phyloP scores from a whole-genome alignment of 768 basidiomycete species.

The Suillus subalutaceus region DNA sequence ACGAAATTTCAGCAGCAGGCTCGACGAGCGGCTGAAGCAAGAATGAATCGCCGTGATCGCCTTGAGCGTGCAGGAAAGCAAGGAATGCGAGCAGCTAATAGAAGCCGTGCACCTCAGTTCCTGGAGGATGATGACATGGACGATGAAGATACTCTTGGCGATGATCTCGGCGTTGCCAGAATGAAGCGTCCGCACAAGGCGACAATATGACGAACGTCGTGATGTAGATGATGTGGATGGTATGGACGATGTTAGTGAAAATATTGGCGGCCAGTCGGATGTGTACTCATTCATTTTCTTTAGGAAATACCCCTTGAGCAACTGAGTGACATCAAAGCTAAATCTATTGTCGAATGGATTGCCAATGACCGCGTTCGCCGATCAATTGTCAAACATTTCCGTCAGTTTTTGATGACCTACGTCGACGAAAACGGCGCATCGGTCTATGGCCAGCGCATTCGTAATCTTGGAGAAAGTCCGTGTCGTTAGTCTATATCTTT shows the following conservation, averaged over 20 bases:
- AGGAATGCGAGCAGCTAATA: constrained; percentile 73
- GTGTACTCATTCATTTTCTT: constrained; percentile 14
- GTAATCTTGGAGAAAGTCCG: constrained; percentile 92
- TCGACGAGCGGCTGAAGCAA: constrained; percentile 81
- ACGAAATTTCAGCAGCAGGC: constrained; percentile 67
- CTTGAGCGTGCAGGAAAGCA: constrained; percentile 64
- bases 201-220: constrained; percentile 92
- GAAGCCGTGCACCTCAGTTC: constrained; percentile 86
- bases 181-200: constrained; percentile 83
- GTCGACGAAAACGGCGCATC: constrained; percentile 90
- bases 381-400: constrained; percentile 90
- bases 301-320: constrained; percentile 96
- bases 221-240: constrained; percentile 92
- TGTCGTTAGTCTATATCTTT: constrained; percentile 15
- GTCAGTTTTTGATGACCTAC: constrained; percentile 94
- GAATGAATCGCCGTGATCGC: constrained; percentile 89
- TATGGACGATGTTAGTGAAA: constrained; percentile 71
- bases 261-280: not conserved
- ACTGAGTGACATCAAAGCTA: constrained; percentile 96
- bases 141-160: constrained; percentile 73
- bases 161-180: constrained; percentile 63
- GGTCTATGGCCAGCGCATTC: constrained; percentile 94
- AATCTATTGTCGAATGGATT: constrained; percentile 98
- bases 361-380: constrained; percentile 88
- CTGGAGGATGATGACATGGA: constrained; percentile 82